These are phyloP conservation scores for Dioscorea zingiberensis DNA, from an alignment of 106 monocot genomes.

Conservation along the genomic window DNA sequence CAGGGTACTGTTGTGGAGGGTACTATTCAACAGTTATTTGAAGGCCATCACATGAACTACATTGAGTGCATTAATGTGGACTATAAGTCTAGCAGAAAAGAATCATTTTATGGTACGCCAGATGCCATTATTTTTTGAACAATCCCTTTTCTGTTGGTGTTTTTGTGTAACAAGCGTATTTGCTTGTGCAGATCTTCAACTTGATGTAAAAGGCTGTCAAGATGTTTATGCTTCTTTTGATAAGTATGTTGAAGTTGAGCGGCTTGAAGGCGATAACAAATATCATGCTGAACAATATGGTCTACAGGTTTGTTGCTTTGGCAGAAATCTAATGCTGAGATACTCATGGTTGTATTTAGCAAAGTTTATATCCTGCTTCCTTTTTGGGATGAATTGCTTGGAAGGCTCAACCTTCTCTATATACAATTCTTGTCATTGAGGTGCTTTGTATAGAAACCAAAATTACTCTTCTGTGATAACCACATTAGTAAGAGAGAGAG, in stretches of 20 bases:
- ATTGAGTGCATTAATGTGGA: slow-evolving; percentile 93
- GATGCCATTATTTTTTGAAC: too few species aligned
- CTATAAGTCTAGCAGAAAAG: slow-evolving; percentile 84
- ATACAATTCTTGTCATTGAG: too few species aligned
- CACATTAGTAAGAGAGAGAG: too few species aligned
- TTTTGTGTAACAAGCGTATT: too few species aligned
- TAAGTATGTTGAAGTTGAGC: slow-evolving; percentile 91
- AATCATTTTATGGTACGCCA: slow-evolving; percentile 83
- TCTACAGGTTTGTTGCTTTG: slow-evolving; percentile 53
- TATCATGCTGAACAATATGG: slow-evolving; percentile 91
- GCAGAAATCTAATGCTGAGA: too few species aligned
- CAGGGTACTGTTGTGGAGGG: slow-evolving; percentile 96
- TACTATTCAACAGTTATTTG: slow-evolving; percentile 89
- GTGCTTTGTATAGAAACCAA: too few species aligned
- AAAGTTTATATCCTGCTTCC: too few species aligned
- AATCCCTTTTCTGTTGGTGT: too few species aligned
- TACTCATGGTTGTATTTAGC: too few species aligned
- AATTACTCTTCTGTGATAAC: too few species aligned
- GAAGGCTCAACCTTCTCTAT: too few species aligned
- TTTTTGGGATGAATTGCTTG: too few species aligned
- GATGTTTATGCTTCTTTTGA: slow-evolving; percentile 98
- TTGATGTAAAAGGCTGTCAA: slow-evolving; percentile 84
- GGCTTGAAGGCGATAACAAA: slow-evolving; percentile 91
- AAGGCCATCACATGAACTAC: slow-evolving; percentile 96
- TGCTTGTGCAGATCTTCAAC: slow-evolving; percentile 54